Evolutionary conservation across 2,329 filamentous ascomycete species (phyloP).

Genomic region (Rachicladosporium sp.): DNA sequence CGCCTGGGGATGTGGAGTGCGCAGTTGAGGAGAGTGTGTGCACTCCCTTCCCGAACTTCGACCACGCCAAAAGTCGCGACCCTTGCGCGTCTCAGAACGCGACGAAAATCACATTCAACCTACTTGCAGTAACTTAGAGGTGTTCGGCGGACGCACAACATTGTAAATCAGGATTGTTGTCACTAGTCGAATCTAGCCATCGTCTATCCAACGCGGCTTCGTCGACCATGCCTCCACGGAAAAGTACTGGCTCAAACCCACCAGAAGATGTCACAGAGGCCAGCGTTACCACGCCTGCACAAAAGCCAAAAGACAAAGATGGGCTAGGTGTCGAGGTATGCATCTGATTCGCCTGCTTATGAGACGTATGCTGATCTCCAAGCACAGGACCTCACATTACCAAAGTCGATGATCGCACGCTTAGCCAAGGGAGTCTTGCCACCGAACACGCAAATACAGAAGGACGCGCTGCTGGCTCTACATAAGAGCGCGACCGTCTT

Average conservation of each 20-base stretch:
- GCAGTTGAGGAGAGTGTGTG: too few species aligned
- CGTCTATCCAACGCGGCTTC: not conserved
- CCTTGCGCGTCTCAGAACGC: too few species aligned
- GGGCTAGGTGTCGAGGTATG: constrained; percentile 33
- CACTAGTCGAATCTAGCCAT: not conserved
- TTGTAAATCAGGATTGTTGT: not conserved
- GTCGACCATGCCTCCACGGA: constrained; percentile 32
- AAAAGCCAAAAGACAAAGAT: constrained; percentile 21
- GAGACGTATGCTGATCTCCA: not conserved
- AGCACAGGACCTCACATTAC: constrained; percentile 58
- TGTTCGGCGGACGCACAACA: too few species aligned
- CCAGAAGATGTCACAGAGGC: constrained; percentile 20
- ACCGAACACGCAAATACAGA: constrained; percentile 71
- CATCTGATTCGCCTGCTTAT: not conserved
- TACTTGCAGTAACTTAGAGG: too few species aligned
- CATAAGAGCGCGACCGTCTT: constrained; percentile 75
- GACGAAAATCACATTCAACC: too few species aligned
- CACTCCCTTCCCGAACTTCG: too few species aligned
- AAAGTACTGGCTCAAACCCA: constrained; percentile 28
- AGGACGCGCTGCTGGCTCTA: constrained; percentile 66
- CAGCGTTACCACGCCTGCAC: constrained; percentile 9
- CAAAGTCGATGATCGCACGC: constrained; percentile 69
- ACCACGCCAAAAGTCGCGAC: too few species aligned
- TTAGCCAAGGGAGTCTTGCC: constrained; percentile 70
- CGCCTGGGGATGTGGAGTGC: too few species aligned